These are phyloP conservation scores for Fusarium caatingaense DNA, from an alignment of 2,329 filamentous ascomycete genomes.

Conservation along the genomic window DNA sequence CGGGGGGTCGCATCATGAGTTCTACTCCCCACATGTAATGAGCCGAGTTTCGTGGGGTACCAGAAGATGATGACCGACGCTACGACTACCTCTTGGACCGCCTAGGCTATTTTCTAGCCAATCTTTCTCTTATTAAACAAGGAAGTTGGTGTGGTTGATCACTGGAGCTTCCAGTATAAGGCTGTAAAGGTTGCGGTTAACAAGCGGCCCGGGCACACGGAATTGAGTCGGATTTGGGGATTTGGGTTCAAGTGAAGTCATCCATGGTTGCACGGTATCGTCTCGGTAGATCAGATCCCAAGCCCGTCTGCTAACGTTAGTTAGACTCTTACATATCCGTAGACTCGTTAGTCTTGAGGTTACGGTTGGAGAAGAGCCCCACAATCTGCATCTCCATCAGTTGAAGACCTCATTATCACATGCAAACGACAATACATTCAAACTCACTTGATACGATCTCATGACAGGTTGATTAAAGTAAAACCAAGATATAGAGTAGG, in stretches of 20 bases:
- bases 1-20: conserved; percentile 29
- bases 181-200: conserved; percentile 14
- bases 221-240: conserved; percentile 22
- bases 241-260: conserved; percentile 16
- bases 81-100: background rate
- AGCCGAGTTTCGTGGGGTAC: conserved; percentile 25
- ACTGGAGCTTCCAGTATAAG: background rate
- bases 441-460: background rate
- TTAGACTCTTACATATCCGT: background rate
- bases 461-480: background rate
- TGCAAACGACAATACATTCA: conserved; percentile 22
- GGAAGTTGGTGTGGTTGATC: conserved; percentile 7
- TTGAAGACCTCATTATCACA: conserved; percentile 35
- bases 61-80: background rate
- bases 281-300: conserved; percentile 6
- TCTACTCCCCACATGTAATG: conserved; percentile 30
- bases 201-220: conserved; percentile 34
- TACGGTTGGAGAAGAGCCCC: conserved; percentile 32
- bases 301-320: background rate
- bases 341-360: background rate
- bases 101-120: background rate
- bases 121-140: background rate
- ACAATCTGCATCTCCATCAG: conserved; percentile 20
- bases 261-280: conserved; percentile 3
- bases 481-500: background rate